These are phyloP conservation scores for Parsonsia alboflavescens DNA, from an alignment of 257 asterid genomes.

Conservation along the genomic window DNA sequence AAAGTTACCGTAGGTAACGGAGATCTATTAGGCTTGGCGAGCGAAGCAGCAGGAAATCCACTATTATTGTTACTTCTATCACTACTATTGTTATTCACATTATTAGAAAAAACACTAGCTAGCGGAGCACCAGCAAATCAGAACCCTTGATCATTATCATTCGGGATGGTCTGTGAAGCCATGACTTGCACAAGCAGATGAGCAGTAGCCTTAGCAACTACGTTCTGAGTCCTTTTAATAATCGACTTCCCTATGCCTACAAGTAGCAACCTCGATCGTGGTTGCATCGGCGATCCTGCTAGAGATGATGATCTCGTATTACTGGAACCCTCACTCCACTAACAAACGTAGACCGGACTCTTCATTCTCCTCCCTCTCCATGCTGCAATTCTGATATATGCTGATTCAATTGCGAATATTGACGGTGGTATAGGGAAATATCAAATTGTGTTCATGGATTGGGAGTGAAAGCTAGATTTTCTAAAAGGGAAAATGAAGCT, in stretches of 20 bases:
- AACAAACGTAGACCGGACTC: conserved; percentile 85
- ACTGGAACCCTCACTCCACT: conserved; percentile 98
- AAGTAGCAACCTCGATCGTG: conserved; percentile 77
- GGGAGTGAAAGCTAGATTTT: conserved; percentile 29
- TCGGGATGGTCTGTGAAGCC: conserved; percentile 67
- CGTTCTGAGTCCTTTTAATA: conserved; percentile 84
- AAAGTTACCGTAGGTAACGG: conserved; percentile 94
- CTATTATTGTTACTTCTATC: conserved; percentile 35
- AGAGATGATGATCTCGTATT: conserved; percentile 92
- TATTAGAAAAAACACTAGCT: conserved; percentile 33
- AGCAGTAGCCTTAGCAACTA: conserved; percentile 95
- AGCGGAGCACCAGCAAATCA: conserved; percentile 50
- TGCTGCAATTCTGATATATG: conserved; percentile 7
- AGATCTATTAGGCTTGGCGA: conserved; percentile 73
- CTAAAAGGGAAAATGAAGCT: conserved; percentile 17
- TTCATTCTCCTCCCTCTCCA: conserved; percentile 81
- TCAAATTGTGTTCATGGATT: not conserved
- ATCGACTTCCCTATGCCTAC: conserved; percentile 71
- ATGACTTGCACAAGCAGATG: conserved; percentile 87
- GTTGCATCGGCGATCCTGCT: conserved; percentile 88
- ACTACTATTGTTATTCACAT: conserved; percentile 32
- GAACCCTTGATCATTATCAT: conserved; percentile 59
- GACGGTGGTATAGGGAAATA: not conserved
- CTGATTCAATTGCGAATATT: not conserved
- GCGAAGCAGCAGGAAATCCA: conserved; percentile 51